Evolutionary conservation across 148 eudicot genomes (phyloP).

Genomic region (Talinum fruticosum): DNA sequence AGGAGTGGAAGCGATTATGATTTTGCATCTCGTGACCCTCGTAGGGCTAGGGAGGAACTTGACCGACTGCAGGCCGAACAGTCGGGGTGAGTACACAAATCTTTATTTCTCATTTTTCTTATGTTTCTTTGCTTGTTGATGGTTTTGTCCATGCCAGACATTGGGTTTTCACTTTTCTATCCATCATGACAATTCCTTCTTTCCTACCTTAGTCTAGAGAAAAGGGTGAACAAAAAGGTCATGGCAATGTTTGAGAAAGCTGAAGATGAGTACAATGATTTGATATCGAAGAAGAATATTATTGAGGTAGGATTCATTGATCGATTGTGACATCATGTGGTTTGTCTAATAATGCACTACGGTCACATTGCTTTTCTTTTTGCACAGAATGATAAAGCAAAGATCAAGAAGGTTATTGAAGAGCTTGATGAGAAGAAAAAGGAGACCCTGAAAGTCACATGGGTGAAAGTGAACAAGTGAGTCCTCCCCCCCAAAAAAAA

Average conservation of each 20-base stretch:
- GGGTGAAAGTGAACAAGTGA: constrained; percentile 90
- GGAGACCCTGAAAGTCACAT: constrained; percentile 91
- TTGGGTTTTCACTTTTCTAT: background rate
- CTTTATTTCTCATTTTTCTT: background rate
- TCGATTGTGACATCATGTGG: constrained; percentile 5
- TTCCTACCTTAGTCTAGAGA: constrained; percentile 62
- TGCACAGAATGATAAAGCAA: constrained; percentile 83
- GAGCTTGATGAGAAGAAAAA: constrained; percentile 99
- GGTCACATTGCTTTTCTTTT: background rate
- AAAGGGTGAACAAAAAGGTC: constrained; percentile 94
- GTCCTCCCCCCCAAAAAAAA: background rate
- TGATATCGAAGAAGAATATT: constrained; percentile 85
- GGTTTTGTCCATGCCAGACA: background rate
- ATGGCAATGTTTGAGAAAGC: constrained; percentile 98
- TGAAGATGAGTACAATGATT: constrained; percentile 89
- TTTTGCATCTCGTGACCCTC: constrained; percentile 77
- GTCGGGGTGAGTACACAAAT: constrained; percentile 37
- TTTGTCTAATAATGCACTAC: background rate
- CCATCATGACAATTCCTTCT: background rate
- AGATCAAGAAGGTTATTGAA: constrained; percentile 88
- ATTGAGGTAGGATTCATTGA: constrained; percentile 64
- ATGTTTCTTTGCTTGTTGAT: background rate
- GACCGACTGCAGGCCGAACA: constrained; percentile 84
- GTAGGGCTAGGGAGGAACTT: constrained; percentile 53
- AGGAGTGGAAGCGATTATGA: constrained; percentile 89